A percentile compares a stretch with the other conserved stretches of the same genome.
phyloP scores from a whole-genome alignment of 306 rosid genomes.

The Bauhinia variegata region DNA sequence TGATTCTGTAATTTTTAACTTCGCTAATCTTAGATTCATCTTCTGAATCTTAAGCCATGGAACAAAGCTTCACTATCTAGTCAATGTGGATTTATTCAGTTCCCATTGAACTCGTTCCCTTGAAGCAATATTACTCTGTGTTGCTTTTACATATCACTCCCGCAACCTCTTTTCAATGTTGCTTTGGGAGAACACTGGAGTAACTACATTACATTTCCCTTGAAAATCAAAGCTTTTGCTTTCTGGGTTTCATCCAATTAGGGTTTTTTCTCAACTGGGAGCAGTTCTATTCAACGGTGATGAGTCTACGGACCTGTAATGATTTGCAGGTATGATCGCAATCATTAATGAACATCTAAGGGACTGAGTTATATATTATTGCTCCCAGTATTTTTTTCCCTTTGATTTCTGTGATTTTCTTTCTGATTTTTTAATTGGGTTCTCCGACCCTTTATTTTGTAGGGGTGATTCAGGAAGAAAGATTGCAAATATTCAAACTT shows the following conservation, averaged over 20 bases:
- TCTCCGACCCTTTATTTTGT: too few species aligned
- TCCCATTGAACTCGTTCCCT: constrained; percentile 97
- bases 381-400: neutral
- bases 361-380: constrained; percentile 60
- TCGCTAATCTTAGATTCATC: neutral
- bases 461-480: too few species aligned
- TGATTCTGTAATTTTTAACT: too few species aligned
- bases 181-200: constrained; percentile 39
- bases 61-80: constrained; percentile 80
- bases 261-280: neutral
- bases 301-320: constrained; percentile 93
- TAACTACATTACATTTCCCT: constrained; percentile 57
- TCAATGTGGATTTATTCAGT: constrained; percentile 66
- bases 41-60: neutral
- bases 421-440: too few species aligned
- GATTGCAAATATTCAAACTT: too few species aligned
- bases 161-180: neutral
- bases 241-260: too few species aligned
- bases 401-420: too few species aligned
- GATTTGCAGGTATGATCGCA: constrained; percentile 89
- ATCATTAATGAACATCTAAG: constrained; percentile 78
- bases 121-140: constrained; percentile 80
- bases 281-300: constrained; percentile 43
- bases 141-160: constrained; percentile 44
- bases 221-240: rapidly evolving